Conservation (phyloP, 495 filamentous ascomycete species). For the Aspergillus mulundensis region DNA sequence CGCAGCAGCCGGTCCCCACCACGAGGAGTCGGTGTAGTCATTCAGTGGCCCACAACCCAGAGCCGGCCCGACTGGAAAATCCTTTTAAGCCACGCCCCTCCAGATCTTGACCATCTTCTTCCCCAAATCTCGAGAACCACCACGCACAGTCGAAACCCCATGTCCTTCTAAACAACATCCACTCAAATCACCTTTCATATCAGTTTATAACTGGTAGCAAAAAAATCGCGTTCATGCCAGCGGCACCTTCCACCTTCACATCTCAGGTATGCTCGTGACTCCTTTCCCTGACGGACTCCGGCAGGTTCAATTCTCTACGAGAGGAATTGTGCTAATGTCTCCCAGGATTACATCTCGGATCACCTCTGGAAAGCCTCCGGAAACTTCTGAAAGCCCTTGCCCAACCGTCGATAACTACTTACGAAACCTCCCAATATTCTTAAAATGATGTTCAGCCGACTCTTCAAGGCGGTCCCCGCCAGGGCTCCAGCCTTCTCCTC, state of each 20-base stretch:
- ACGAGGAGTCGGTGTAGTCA: conserved; percentile 28
- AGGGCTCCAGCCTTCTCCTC: conserved; percentile 51
- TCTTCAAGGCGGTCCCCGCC: conserved; percentile 54
- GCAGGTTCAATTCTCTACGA: neutral
- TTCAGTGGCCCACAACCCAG: conserved; percentile 29
- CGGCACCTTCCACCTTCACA: conserved; percentile 88
- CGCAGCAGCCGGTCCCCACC: neutral
- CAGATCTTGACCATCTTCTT: conserved; percentile 17
- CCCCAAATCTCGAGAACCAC: conserved; percentile 4
- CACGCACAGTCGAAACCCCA: conserved; percentile 4
- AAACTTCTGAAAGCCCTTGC: conserved; percentile 54
- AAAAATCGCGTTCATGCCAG: conserved; percentile 83
- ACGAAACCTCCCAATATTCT: conserved; percentile 27
- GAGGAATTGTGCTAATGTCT: conserved; percentile 16
- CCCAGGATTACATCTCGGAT: conserved; percentile 94
- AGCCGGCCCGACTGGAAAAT: conserved; percentile 25
- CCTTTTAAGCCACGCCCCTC: conserved; percentile 23
- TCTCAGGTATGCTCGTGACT: conserved; percentile 70
- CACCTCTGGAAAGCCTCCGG: conserved; percentile 96
- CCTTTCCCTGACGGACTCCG: neutral
- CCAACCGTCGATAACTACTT: neutral
- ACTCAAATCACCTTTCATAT: conserved; percentile 2
- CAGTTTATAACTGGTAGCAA: conserved; percentile 36
- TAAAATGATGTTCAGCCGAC: conserved; percentile 64
- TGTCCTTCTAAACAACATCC: conserved; percentile 28